phyloP scores from a whole-genome alignment of 23 red algal genomes.

The Pyropia haitanensis region DNA sequence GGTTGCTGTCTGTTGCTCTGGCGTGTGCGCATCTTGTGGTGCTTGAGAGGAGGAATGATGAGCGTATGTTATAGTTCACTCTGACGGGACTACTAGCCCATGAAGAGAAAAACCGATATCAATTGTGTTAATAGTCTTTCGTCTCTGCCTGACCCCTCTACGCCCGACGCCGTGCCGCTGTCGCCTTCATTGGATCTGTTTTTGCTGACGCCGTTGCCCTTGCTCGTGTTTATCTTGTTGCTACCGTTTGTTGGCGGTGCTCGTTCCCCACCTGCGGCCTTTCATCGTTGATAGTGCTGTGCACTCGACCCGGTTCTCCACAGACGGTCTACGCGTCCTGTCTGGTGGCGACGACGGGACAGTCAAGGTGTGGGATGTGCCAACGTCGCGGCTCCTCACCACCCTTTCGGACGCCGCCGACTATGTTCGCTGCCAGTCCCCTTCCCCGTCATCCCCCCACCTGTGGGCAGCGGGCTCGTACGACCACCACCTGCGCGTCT shows the following conservation, averaged over 20 bases:
- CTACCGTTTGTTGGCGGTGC: neutral
- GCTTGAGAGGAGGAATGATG: constrained; percentile 31
- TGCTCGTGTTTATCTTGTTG: neutral
- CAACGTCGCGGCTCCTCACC: constrained; percentile 43
- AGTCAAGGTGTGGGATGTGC: constrained; percentile 81
- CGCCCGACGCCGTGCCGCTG: neutral
- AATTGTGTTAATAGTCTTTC: constrained; percentile 47
- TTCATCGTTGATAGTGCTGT: constrained; percentile 37
- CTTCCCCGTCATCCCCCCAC: constrained; percentile 62
- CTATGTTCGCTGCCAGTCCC: constrained; percentile 71
- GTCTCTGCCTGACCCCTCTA: constrained; percentile 70
- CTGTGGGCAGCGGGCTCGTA: constrained; percentile 86
- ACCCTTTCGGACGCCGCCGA: constrained; percentile 43
- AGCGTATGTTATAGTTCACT: constrained; percentile 65
- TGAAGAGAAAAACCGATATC: constrained; percentile 26
- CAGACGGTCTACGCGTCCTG: constrained; percentile 76
- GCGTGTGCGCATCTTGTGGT: neutral
- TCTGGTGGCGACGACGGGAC: constrained; percentile 79
- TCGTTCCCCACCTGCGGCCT: neutral
- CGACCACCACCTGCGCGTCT: constrained; percentile 71
- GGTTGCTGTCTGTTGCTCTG: neutral
- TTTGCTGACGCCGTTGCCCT: neutral
- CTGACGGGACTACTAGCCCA: constrained; percentile 43
- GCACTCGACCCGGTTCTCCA: constrained; percentile 50
- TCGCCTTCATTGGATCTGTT: neutral